phyloP scores from a whole-genome alignment of 1,284 basidiomycete genomes.

The Cutaneotrichosporon sp. region DNA sequence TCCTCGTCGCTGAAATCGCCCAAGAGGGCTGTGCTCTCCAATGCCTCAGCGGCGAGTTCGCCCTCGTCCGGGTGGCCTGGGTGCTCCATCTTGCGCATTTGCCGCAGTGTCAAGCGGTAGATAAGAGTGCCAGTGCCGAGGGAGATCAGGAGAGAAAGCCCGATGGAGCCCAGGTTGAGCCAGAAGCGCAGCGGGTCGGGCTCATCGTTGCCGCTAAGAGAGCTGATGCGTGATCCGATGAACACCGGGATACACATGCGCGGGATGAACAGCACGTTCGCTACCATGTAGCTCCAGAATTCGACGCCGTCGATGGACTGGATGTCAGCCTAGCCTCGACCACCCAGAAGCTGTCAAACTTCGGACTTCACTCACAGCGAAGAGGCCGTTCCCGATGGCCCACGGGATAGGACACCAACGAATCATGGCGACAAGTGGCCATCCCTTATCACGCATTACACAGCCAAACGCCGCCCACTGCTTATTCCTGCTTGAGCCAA shows the following conservation, averaged over 20 bases:
- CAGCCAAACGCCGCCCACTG: slow-evolving; percentile 48
- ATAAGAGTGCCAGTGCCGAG: slow-evolving; percentile 40
- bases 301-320: slow-evolving; percentile 46
- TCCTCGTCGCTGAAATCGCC: slow-evolving; percentile 30
- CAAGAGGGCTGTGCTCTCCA: slow-evolving; percentile 36
- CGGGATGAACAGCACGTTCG: slow-evolving; percentile 37
- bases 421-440: slow-evolving; percentile 47
- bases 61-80: slow-evolving; percentile 24
- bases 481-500: slow-evolving; percentile 33
- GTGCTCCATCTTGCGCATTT: slow-evolving; percentile 43
- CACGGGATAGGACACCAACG: slow-evolving; percentile 48
- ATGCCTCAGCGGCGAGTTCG: slow-evolving; percentile 29
- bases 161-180: slow-evolving; percentile 44
- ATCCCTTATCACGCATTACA: slow-evolving; percentile 46
- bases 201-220: slow-evolving; percentile 31
- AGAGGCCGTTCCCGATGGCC: slow-evolving; percentile 46
- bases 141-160: slow-evolving; percentile 30
- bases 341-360: too few relatives aligned
- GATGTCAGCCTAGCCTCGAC: too few relatives aligned
- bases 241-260: slow-evolving; percentile 45
- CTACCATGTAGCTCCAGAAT: slow-evolving; percentile 45
- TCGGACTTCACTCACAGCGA: slow-evolving; percentile 44
- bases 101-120: slow-evolving; percentile 44
- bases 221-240: slow-evolving; percentile 45
- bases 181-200: slow-evolving; percentile 40